Base-by-base conservation (phyloP, 345 rosid genomes). In the Salix viminalis region DNA sequence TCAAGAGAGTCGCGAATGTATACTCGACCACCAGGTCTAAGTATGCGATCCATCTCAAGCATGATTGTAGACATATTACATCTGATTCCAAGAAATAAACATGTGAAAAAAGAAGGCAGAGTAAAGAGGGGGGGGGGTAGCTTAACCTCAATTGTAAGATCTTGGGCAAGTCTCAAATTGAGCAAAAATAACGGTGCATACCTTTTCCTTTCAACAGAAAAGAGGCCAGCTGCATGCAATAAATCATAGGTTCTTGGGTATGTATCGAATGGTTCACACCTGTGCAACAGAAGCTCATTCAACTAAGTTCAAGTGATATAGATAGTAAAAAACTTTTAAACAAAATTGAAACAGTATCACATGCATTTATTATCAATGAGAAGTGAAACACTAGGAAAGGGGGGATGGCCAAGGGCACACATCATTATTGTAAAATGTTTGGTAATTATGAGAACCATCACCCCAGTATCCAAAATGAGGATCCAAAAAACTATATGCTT, bases 251-350 rank as follows among this genome's bases (percentile, higher is more conserved):
- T 93, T 89, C 99, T 93, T 60, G 98, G 99, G 74, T 96, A 96
- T 6, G 97, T 96, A 83, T 96, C 98, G 37, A 96, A 92, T 3
- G 98, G 87, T 77, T 96, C 99, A 87, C 99, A 96, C 99, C 99
- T 93, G 26, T 23, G 44, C 7, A 37, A 23, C 14, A 46, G 36
- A 23, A 58, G 46, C 61, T 6, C 50, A 6, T 15, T 16, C 24
- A 65, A 76, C 46, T 36, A 32, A 18, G 48, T 65, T 48, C 69
- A 77, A 71, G 37, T 39, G 67, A n/a, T 2, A 54, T 18, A 15
- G 56, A 74, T 34, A 37, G 65, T 54, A 28, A 62, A 56, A 13
- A 16, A 48, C 65, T 50, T 39, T 28, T 26, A 70, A 34, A 62
- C 21, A 34, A 73, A 39, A 61, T 58, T 44, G 26, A 68, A 42